Evolutionary conservation across 345 rosid species (phyloP), one percentile per base, ranked within the genome.

Genomic region (Salix koriyanagi): DNA sequence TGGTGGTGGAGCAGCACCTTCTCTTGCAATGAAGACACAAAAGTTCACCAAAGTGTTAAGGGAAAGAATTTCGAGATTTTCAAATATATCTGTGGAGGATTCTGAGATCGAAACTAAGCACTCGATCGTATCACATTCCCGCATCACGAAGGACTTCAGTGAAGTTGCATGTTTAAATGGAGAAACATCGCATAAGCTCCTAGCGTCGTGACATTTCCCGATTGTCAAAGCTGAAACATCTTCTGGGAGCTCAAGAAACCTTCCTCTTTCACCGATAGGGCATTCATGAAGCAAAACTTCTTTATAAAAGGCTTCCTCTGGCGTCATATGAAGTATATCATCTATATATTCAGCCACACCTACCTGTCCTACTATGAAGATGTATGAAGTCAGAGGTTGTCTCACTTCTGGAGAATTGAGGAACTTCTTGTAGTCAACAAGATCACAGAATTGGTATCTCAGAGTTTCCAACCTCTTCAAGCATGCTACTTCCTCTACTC

Each of bases 391-490:
- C 34, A 75, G 34, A 37, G 32, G 2, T 36, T 65, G n/a, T 25
- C 30, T 23, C 30, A 32, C 34, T 56, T 46, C 36, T 26, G 30
- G 42, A n/a, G 30, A 56, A n/a, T n/a, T 42, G 2, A 16, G 36
- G 70, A 10, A 48, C 54, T 7, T 21, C 4, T 4, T 41, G 36
- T 25, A 41, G 1, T 5, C 54, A 11, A 25, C 0, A 4, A 32
- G 14, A 67, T 48, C 69, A 67, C 19, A 18, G 14, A 73, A 77
- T 7, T 42, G 26, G 15, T 70, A 75, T 19, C 19, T 8, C 56
- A 66, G 25, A 36, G 1, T 30, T 34, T 80, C 79, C 75, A 79
- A 34, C 32, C 71, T 72, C 37, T 54, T 79, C 46, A 79, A 76
- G 25, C 19, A 37, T 3, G 23, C 12, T 23, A 65, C 64, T 69